Evolutionary conservation across 2,329 filamentous ascomycete genomes (phyloP).

Genomic region (Fusarium lateritium): DNA sequence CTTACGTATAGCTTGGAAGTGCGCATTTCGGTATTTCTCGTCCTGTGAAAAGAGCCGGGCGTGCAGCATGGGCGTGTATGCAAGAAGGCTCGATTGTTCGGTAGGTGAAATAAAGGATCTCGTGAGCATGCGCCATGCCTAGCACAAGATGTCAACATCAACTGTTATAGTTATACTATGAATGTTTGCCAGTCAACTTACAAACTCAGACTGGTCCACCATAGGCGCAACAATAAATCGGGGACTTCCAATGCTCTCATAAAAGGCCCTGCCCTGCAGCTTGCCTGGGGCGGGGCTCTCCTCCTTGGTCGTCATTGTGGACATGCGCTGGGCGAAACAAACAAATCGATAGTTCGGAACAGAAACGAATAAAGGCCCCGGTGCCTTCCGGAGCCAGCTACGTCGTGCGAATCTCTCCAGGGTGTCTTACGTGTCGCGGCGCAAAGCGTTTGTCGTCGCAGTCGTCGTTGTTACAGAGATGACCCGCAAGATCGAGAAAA

Average conservation of each 20-base stretch:
- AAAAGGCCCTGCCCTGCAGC: conserved; percentile 89
- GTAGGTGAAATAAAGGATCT: conserved; percentile 86
- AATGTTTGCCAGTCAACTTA: conserved; percentile 61
- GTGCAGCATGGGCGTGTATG: conserved; percentile 97
- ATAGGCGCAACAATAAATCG: conserved; percentile 94
- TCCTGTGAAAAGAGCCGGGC: conserved; percentile 88
- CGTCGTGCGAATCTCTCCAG: conserved; percentile 42
- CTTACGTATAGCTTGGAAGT: conserved; percentile 79
- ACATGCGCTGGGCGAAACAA: conserved; percentile 38
- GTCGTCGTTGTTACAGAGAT: conserved; percentile 2
- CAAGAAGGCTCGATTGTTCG: conserved; percentile 77
- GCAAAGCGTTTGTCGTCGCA: conserved; percentile 12
- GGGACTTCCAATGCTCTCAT: conserved; percentile 93
- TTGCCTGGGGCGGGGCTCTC: conserved; percentile 62
- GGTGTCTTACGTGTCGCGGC: conserved; percentile 22
- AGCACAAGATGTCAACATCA: conserved; percentile 14
- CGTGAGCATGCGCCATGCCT: conserved; percentile 98
- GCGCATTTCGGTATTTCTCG: conserved; percentile 80
- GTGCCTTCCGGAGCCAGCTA: conserved; percentile 44
- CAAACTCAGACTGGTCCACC: conserved; percentile 99
- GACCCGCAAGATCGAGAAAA: background rate
- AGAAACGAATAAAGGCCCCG: conserved; percentile 36
- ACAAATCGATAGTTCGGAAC: conserved; percentile 4
- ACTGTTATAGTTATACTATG: background rate
- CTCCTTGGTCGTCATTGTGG: conserved; percentile 52